Base-by-base conservation (phyloP, 2,329 filamentous ascomycete species). In the Dothideomycetes sp. region DNA sequence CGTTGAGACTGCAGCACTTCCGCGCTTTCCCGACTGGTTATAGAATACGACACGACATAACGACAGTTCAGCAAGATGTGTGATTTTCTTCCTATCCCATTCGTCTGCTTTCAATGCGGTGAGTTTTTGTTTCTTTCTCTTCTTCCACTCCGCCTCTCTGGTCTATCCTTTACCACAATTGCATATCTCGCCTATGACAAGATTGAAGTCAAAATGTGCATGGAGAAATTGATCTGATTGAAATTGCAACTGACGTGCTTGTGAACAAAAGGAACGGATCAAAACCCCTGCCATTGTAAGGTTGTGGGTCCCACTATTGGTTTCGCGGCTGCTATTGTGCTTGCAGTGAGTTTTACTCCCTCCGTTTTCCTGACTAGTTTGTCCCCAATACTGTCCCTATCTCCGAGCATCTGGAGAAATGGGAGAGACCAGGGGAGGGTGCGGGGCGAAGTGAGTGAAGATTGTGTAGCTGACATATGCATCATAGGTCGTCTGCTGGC, bases 241-340 rank as follows among this genome's bases (percentile, higher is more conserved):
- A 2, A 17, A 36, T 35, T 19, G 32, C 27, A 14, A 31, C 15
- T 27, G 22, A 27, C 22, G 12, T 27, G n/a, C n/a, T n/a, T n/a
- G n/a, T 27, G 22, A 17, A 15, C 1, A 9, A n/a, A 19, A 34
- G 15, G 31, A 30, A 43, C 46, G 45, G 53, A 61, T 32, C 56
- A 61, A 40, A 60, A 60, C 34, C 57, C 57, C 15, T 61, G 58
- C 47, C 56, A 61, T 37, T 46, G 59, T 42, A 61, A 61, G 46
- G 46, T 61, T 7, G 57, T 61, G 5, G 58, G 57, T 9, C 58
- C 58, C n/a, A 61, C 58, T 4, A 46, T 59, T 4, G 58, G 58
- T 10, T 61, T 61, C 47, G 36, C 53, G 7, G 46, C 52, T 14
- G 54, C 50, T 10, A 48, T 61, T 19, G 47, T 52, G 17, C 50